Percentiles rank a stretch among this genome's conserved stretches.
These are phyloP conservation scores for Termitomyces sp. DNA, from an alignment of 768 basidiomycete species.

Conservation along the genomic window DNA sequence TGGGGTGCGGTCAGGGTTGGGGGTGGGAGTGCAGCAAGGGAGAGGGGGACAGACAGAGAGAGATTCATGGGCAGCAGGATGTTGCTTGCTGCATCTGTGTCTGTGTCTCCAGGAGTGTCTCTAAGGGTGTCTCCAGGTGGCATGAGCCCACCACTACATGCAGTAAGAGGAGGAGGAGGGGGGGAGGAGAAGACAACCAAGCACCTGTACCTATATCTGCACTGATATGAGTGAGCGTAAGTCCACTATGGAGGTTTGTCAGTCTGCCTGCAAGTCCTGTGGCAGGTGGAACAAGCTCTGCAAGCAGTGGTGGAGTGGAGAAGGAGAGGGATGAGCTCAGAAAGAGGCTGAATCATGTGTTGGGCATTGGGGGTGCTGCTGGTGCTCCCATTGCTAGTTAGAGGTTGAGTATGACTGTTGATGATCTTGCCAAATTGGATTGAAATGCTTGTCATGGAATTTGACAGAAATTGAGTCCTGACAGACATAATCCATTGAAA, in stretches of 20 bases:
- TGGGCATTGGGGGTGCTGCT: background rate
- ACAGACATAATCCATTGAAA: no score
- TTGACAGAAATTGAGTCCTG: no score
- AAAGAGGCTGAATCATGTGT: constrained; percentile 38
- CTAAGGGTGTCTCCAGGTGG: no score
- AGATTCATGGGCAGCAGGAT: constrained; percentile 39
- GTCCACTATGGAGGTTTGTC: constrained; percentile 33
- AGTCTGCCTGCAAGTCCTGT: constrained; percentile 33
- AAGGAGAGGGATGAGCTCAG: constrained; percentile 35
- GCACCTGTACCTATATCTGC: background rate
- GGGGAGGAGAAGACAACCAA: constrained; percentile 11
- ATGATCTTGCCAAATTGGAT: constrained; percentile 30
- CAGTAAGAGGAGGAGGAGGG: constrained; percentile 6
- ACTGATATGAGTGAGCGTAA: constrained; percentile 19
- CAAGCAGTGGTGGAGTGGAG: background rate
- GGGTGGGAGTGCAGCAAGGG: constrained; percentile 1
- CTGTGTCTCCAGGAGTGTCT: no score
- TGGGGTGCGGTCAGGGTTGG: background rate
- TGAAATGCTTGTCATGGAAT: no score
- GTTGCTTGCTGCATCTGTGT: constrained; percentile 6
- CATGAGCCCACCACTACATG: no score
- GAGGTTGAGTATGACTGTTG: constrained; percentile 33
- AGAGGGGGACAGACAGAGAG: constrained; percentile 20
- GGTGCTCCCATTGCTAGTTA: background rate
- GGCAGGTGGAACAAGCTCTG: no score